Evolutionary conservation across 75 land plant species (phyloP).

Genomic region (Ceratopteris richardii): DNA sequence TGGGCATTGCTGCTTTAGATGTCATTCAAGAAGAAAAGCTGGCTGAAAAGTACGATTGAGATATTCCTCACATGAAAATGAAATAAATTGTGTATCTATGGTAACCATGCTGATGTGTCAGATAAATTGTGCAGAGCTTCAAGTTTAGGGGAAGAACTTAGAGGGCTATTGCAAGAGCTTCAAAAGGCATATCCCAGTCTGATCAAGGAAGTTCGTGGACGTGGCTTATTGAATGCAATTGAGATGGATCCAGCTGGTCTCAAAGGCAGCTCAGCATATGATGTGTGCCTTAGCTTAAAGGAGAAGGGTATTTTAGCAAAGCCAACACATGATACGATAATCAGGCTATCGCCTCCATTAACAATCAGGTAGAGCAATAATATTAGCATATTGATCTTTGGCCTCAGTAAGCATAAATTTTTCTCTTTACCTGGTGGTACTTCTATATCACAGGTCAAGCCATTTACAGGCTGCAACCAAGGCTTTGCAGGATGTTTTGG

Average conservation of each 20-base stretch:
- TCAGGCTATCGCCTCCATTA: conserved; percentile 94
- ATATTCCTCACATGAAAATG: neutral
- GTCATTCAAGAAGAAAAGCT: conserved; percentile 74
- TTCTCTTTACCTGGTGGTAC: too few relatives aligned
- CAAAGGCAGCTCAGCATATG: conserved; percentile 71
- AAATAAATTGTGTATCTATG: neutral
- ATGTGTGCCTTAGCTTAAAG: conserved; percentile 81
- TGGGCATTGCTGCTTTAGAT: conserved; percentile 83
- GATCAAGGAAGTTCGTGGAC: conserved; percentile 88
- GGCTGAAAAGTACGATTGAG: conserved; percentile 65
- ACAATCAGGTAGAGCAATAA: conserved; percentile 51
- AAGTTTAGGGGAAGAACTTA: conserved; percentile 61
- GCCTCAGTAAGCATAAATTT: too few relatives aligned
- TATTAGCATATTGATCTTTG: too few relatives aligned
- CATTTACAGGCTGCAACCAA: conserved; percentile 77
- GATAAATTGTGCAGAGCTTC: conserved; percentile 47
- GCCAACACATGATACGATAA: conserved; percentile 95
- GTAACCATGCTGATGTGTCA: neutral
- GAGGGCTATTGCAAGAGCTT: conserved; percentile 41
- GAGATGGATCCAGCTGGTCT: conserved; percentile 56
- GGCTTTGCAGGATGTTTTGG: conserved; percentile 71
- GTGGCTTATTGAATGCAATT: conserved; percentile 86
- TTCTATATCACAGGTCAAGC: conserved; percentile 64
- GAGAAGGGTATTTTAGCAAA: conserved; percentile 96
- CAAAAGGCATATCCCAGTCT: conserved; percentile 49